A percentile compares a stretch with the other conserved stretches of the same genome.
These are phyloP conservation scores for Ophiosphaerella narmari DNA, from an alignment of 2,329 filamentous ascomycete species.

Conservation along the genomic window DNA sequence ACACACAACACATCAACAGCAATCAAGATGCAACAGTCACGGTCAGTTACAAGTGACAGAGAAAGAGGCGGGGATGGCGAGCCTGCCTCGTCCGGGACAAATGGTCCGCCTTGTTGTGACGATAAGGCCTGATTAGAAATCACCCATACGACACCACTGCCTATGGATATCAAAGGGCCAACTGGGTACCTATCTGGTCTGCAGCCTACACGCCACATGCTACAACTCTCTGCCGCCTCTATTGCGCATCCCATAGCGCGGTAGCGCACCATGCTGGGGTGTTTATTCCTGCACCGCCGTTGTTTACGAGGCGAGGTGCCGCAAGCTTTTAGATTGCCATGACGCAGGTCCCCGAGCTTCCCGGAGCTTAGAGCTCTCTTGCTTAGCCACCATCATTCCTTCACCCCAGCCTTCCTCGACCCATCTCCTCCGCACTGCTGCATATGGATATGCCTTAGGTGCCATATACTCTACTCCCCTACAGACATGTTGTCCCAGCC, in stretches of 20 bases:
- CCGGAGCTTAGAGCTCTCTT: conserved; percentile 2
- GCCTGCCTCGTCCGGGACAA: conserved; percentile 11
- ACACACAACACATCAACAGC: too few species aligned
- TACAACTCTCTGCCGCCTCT: not conserved
- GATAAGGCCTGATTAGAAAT: conserved; percentile 39
- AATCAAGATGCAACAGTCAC: too few species aligned
- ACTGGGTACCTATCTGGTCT: conserved; percentile 2
- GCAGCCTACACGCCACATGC: not conserved
- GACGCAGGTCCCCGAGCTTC: conserved; percentile 22
- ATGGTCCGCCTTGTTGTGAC: conserved; percentile 5
- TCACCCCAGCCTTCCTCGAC: not conserved
- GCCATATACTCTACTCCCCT: too few species aligned
- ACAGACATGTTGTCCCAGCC: conserved; percentile 15
- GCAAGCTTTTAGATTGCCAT: conserved; percentile 4
- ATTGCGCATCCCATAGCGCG: too few species aligned
- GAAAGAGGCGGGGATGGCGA: conserved; percentile 2
- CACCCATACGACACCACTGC: conserved; percentile 10
- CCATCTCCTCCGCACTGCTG: not conserved
- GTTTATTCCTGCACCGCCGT: conserved; percentile 8
- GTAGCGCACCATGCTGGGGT: not conserved
- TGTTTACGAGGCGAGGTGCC: not conserved
- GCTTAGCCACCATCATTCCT: not conserved
- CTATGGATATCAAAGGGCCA: not conserved
- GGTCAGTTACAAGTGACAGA: not conserved
- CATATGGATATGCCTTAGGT: not conserved